Base-by-base conservation (phyloP, 345 rosid genomes). In the Microthlaspi erraticum region DNA sequence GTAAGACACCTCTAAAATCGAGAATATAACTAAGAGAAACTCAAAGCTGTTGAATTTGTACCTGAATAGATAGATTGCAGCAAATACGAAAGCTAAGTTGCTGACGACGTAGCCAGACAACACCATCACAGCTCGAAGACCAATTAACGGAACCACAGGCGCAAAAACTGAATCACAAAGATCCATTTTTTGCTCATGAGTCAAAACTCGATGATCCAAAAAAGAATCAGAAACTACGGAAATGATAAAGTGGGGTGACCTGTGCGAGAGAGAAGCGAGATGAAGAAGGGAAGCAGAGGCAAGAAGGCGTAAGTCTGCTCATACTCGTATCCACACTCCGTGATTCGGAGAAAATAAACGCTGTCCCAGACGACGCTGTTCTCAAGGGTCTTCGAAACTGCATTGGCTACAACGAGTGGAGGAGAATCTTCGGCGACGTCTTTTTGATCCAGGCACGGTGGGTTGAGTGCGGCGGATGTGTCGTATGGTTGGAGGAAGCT, bases 231-330 rank as follows among this genome's bases (percentile, higher is more conserved):
- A 10, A 38, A 46, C 6, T 11, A n/a, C 2, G 36, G n/a, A 34
- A 46, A 38, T 5, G 23, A 55, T 13, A 33, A 49, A 37, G n/a
- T 29, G 29, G 18, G 38, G 49, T 16, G 18, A 70, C 97, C 93
- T 81, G 97, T 73, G 39, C 77, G 91, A 5, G 95, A 78, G 19
- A 89, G 60, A 55, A 84, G 5, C 17, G 76, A 75, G 37, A 89
- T 86, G 82, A 73, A 80, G 43, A 80, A 49, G 3, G 97, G 99
- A 50, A 94, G 88, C 18, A 91, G 80, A 26, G 99, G 99, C 50
- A 85, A 78, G 84, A 94, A 94, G 34, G 99, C 97, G 48, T 85
- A 94, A 38, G 79, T 66, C 86, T 91, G 99, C 83, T 91, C 99
- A 48, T 91, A 89, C 84, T 94, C 96, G 53, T 89, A 94, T 1